phyloP scores from a whole-genome alignment of 2,329 filamentous ascomycete genomes.

The Cryphonectria japonica region DNA sequence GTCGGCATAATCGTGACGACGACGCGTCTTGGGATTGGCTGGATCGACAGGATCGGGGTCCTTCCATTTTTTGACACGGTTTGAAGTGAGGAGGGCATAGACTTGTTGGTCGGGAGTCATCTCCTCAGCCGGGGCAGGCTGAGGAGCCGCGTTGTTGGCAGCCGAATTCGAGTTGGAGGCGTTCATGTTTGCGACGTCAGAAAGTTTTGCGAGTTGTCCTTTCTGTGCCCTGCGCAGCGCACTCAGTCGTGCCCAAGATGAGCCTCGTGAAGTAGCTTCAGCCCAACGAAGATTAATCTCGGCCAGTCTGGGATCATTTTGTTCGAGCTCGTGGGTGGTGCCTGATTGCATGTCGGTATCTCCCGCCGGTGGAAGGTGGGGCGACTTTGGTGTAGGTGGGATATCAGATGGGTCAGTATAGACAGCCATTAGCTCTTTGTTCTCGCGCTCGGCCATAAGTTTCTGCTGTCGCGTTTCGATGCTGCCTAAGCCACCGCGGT shows the following conservation, averaged over 20 bases:
- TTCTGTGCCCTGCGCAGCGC: slow-evolving; percentile 45
- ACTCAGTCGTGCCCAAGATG: slow-evolving; percentile 46
- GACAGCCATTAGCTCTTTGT: slow-evolving; percentile 63
- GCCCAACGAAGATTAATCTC: slow-evolving; percentile 55
- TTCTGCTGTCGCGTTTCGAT: slow-evolving; percentile 61
- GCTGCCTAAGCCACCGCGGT: slow-evolving; percentile 55
- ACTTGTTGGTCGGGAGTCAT: slow-evolving; percentile 46
- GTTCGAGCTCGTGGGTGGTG: slow-evolving; percentile 16
- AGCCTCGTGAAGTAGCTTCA: slow-evolving; percentile 50
- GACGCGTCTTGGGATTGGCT: slow-evolving; percentile 37
- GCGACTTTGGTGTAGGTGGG: slow-evolving; percentile 60
- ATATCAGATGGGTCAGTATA: slow-evolving; percentile 60
- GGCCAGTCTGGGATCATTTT: slow-evolving; percentile 45
- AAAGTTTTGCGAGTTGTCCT: slow-evolving; percentile 10
- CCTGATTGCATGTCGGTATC: slow-evolving; percentile 22
- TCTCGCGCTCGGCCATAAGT: slow-evolving; percentile 60
- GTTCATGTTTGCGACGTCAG: slow-evolving; percentile 20
- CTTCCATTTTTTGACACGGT: slow-evolving; percentile 47
- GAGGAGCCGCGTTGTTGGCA: slow-evolving; percentile 31
- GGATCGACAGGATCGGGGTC: slow-evolving; percentile 46
- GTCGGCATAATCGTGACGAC: slow-evolving; percentile 48
- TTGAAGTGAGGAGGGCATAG: slow-evolving; percentile 49
- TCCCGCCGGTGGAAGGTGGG: slow-evolving; percentile 35
- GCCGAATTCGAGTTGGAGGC: slow-evolving; percentile 33
- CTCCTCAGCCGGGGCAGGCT: slow-evolving; percentile 30